Base-by-base conservation (phyloP, 2,329 filamentous ascomycete species). In the Pseudogymnoascus sp. region DNA sequence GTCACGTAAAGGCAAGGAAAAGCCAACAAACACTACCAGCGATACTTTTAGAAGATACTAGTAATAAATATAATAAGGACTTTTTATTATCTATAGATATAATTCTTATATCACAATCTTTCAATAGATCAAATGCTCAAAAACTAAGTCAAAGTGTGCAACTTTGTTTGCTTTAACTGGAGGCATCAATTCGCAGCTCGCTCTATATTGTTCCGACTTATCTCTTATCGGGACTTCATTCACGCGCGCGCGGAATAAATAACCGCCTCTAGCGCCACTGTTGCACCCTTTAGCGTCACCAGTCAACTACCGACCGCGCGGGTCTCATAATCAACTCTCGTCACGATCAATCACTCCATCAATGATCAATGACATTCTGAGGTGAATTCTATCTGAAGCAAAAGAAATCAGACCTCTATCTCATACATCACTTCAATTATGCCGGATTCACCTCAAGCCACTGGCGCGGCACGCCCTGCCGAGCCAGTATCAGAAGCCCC, bases 401-500 rank as follows among this genome's bases (percentile, higher is more conserved):
- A 11, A 56, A 34, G 9, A 56, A 34, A 18, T 12, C 5, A 34
- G 16, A 34, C 8, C 16, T 18, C 11, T 18, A 56, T 34, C 14
- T 14, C n/a, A 56, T 25, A 56, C 21, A 34, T 1, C 9, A 56
- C 49, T 34, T 5, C 28, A 56, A 56, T 21, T 34, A 56, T 56
- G 49, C 49, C 49, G 34, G 49, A 56, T 34, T 56, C 49, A 18
- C 49, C 49, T n/a, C 49, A 56, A 56, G 28, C 49, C 28, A 34
- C 8, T n/a, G 49, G 28, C 28, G 9, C 28, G 1, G 49, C 49
- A 56, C 49, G 49, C 6, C 49, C 49, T 56, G n/a, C 49, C 9
- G 49, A 56, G 7, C 49, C 49, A 14, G 49, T 40, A 60, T 60
- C 59, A 38, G 59, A 60, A 31, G 59, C 59, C 7, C n/a, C 59